phyloP scores from a whole-genome alignment of 2,329 filamentous ascomycete species.

The Diaporthe velutina region DNA sequence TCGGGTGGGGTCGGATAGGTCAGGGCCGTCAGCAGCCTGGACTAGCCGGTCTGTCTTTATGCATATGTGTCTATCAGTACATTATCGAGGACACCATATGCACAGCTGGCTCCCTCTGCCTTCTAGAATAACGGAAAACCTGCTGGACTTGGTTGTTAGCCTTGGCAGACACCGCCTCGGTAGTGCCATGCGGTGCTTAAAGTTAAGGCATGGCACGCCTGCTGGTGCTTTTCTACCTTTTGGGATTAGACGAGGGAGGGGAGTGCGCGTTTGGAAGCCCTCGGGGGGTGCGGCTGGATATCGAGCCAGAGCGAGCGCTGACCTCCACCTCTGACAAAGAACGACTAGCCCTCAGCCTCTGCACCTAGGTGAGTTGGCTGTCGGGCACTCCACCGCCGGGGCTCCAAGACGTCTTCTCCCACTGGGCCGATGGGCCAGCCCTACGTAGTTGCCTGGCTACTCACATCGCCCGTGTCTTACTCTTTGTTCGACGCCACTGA shows the following conservation, averaged over 20 bases:
- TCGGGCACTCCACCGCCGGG: slow-evolving; percentile 12
- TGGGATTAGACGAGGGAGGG: neutral
- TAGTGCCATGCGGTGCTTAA: slow-evolving; percentile 14
- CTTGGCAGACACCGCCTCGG: slow-evolving; percentile 4
- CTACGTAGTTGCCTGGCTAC: neutral
- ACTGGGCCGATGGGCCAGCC: slow-evolving; percentile 14
- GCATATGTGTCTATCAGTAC: neutral
- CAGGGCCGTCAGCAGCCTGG: neutral
- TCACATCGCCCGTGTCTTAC: neutral
- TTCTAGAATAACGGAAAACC: slow-evolving; percentile 15
- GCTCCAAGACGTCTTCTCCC: neutral
- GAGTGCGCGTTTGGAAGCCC: neutral
- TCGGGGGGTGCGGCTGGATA: neutral
- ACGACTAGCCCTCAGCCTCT: neutral
- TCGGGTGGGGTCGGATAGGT: neutral
- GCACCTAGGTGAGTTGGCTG: neutral
- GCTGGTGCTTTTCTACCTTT: neutral
- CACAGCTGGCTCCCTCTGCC: neutral
- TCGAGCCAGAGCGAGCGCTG: neutral
- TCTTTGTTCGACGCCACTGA: neutral
- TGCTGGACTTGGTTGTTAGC: neutral
- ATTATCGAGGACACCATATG: neutral
- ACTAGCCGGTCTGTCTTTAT: neutral
- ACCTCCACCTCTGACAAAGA: neutral
- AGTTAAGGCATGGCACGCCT: neutral